Evolutionary conservation across 2,329 filamentous ascomycete genomes (phyloP), one percentile per base, ranked within the genome.

Genomic region (Penicillium sp.): DNA sequence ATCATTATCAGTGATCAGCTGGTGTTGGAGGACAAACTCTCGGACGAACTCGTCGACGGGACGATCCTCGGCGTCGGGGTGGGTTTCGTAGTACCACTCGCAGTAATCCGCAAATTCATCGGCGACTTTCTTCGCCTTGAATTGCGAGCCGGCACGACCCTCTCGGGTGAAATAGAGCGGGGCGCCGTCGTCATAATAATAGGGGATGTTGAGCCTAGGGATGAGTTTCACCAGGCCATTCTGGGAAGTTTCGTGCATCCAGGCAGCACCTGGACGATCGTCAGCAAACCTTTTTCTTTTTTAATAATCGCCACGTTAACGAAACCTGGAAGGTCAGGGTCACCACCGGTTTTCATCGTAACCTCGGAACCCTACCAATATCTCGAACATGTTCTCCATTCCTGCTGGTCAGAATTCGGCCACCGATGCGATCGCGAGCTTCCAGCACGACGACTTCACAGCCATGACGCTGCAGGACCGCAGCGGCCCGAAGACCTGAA

Each of bases 121-220:
- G 49, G 74, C 75, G 23, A 77, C 74, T 56, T 78, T 78, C 63
- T 78, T 78, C 20, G 75, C 75, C 53, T 78, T 78, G 71, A 77
- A 77, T 58, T 78, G 75, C 43, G 73, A 69, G 26, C 75, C 75
- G 42, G 75, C 71, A 55, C 73, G 69, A 47, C 75, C 75, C 43
- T 77, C 71, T 51, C 72, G 69, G 37, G 75, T 77, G 52, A 72
- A 76, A 60, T 75, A 76, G 49, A 77, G 52, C 25, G 75, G 73
- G 11, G 72, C 66, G 11, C 75, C 75, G 51, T 78, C 75, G 61
- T 78, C 75, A 61, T 76, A 78, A 61, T 77, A 78, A 56, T 77
- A 77, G 46, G 76, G 74, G 49, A 78, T 75, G 33, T 68, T 68
- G 35, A 78, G 67, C 55, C 70, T 71, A 20, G 70, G 68, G 51